phyloP scores from a whole-genome alignment of 495 filamentous ascomycete genomes.

The Emericellopsis terricola region DNA sequence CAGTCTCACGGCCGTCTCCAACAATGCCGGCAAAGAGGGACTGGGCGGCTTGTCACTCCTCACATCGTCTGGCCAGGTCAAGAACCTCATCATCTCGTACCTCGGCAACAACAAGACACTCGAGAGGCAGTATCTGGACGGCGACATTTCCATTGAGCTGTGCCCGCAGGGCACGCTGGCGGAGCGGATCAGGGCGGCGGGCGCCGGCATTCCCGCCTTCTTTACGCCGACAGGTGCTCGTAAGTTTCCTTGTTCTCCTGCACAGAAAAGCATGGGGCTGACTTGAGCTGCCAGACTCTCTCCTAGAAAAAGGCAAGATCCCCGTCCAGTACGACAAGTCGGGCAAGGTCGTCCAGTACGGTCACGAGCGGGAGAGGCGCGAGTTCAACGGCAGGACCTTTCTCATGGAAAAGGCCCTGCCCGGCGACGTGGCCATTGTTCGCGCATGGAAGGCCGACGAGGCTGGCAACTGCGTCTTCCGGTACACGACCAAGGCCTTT shows the following conservation, averaged over 20 bases:
- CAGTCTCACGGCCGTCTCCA: conserved; percentile 43
- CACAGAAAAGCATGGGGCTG: too few species aligned
- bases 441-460: conserved; percentile 47
- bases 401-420: conserved; percentile 44
- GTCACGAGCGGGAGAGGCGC: conserved; percentile 35
- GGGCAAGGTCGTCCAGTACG: conserved; percentile 33
- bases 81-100: conserved; percentile 40
- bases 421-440: conserved; percentile 44
- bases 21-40: conserved; percentile 41
- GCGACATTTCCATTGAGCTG: conserved; percentile 43
- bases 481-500: conserved; percentile 44
- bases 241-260: too few species aligned
- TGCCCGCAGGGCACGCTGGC: conserved; percentile 49
- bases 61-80: conserved; percentile 34
- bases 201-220: conserved; percentile 50
- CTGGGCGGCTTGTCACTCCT: conserved; percentile 36
- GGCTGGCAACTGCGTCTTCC: conserved; percentile 44
- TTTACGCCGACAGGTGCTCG: conserved; percentile 44
- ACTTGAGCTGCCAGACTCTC: conserved; percentile 32
- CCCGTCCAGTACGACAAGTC: conserved; percentile 32
- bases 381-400: conserved; percentile 40
- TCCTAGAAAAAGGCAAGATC: conserved; percentile 43
- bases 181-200: conserved; percentile 41
- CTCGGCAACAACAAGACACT: conserved; percentile 45
- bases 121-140: conserved; percentile 43